Evolutionary conservation across 139 green algal genomes (phyloP).

Genomic region (Yamagishiella unicocca): DNA sequence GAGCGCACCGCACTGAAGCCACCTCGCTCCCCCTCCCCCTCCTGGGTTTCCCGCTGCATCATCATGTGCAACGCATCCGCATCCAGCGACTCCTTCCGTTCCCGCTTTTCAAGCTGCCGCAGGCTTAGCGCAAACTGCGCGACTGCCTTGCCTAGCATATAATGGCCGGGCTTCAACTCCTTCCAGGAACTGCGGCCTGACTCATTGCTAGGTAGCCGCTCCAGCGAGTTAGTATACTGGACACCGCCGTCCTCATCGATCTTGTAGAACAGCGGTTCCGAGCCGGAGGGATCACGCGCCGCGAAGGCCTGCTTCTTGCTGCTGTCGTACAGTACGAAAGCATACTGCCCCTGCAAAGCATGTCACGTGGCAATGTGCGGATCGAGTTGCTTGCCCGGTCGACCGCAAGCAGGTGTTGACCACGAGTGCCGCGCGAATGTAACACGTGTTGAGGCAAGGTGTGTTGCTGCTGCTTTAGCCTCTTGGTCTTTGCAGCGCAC

Average conservation of each 20-base stretch:
- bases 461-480: too few relatives aligned
- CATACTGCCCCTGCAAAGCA: slow-evolving; percentile 80
- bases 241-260: slow-evolving; percentile 65
- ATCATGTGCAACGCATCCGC: neutral
- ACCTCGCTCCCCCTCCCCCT: neutral
- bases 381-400: too few relatives aligned
- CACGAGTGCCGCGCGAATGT: too few relatives aligned
- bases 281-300: slow-evolving; percentile 67
- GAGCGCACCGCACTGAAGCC: slow-evolving; percentile 14
- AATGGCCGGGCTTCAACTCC: slow-evolving; percentile 80
- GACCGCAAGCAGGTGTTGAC: too few relatives aligned
- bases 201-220: slow-evolving; percentile 32
- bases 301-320: slow-evolving; percentile 74
- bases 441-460: too few relatives aligned
- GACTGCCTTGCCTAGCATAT: slow-evolving; percentile 66
- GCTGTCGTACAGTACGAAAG: slow-evolving; percentile 81
- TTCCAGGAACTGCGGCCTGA: slow-evolving; percentile 59
- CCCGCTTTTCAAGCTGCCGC: slow-evolving; percentile 65
- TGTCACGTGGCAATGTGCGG: too few relatives aligned
- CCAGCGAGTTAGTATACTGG: slow-evolving; percentile 57
- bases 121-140: slow-evolving; percentile 84
- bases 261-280: slow-evolving; percentile 71
- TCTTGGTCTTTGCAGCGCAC: too few relatives aligned
- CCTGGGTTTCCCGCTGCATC: neutral
- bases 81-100: slow-evolving; percentile 20